Evolutionary conservation across 2,329 filamentous ascomycete genomes (phyloP).

Genomic region (Stromatinia cepivora): DNA sequence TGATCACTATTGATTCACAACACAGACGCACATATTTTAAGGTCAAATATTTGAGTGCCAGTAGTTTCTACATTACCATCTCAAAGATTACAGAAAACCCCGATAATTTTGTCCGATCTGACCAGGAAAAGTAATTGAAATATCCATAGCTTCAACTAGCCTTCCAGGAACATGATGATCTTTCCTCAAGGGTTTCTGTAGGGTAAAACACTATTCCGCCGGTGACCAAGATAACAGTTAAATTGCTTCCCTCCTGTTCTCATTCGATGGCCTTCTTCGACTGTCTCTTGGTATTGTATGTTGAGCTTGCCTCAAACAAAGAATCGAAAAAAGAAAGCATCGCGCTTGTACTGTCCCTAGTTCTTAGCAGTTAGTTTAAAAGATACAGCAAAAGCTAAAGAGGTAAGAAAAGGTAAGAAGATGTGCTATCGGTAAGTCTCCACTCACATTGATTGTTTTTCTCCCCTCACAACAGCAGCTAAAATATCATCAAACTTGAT

Average conservation of each 20-base stretch:
- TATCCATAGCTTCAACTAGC: background rate
- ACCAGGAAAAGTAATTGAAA: background rate
- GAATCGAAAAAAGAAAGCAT: slow-evolving; percentile 12
- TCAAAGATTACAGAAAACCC: background rate
- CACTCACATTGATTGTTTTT: background rate
- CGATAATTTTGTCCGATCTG: too few species aligned
- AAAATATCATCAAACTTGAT: slow-evolving; percentile 17
- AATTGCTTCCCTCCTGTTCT: background rate
- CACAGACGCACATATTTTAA: too few species aligned
- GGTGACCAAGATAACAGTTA: background rate
- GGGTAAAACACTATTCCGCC: background rate
- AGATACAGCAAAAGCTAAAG: background rate
- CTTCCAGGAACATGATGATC: background rate
- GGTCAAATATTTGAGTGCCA: too few species aligned
- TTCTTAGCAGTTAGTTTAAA: background rate
- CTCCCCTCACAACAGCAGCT: background rate
- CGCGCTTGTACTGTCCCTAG: background rate
- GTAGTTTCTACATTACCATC: background rate
- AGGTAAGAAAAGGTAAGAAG: background rate
- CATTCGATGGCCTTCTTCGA: background rate
- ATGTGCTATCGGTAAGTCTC: background rate
- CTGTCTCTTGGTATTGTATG: slow-evolving; percentile 13
- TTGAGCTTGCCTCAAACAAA: slow-evolving; percentile 9
- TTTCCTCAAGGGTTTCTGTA: background rate
- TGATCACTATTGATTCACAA: background rate